These are phyloP conservation scores for Solanum ossicruentum DNA, from an alignment of 257 asterid species.

Conservation along the genomic window DNA sequence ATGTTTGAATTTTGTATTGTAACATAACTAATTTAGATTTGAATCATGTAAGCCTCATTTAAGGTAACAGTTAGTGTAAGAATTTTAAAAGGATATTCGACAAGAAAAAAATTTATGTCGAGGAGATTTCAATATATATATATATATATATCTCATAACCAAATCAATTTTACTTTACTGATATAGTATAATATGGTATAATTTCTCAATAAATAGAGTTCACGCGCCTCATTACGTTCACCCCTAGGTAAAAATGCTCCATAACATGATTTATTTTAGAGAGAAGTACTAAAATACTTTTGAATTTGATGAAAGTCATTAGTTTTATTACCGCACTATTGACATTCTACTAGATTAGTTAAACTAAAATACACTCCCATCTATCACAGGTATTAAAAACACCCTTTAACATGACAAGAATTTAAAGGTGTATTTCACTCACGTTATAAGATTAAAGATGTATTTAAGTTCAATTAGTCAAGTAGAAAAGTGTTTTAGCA, in stretches of 20 bases:
- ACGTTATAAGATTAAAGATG: rapidly evolving
- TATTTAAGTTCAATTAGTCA: too few species aligned
- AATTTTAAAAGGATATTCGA: not conserved
- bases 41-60: not conserved
- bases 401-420: too few species aligned
- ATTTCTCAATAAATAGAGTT: not conserved
- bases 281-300: too few species aligned
- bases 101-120: not conserved
- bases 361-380: too few species aligned
- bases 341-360: too few species aligned
- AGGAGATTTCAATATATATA: not conserved
- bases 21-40: not conserved
- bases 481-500: too few species aligned
- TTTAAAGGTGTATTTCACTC: too few species aligned
- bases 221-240: not conserved
- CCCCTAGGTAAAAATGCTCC: not conserved
- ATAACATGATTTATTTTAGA: not conserved
- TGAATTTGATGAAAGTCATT: too few species aligned
- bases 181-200: not conserved
- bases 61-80: not conserved
- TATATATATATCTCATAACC: not conserved
- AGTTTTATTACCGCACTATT: too few species aligned
- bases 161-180: not conserved
- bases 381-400: too few species aligned
- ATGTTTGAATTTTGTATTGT: not conserved